Evolutionary conservation across 768 basidiomycete genomes (phyloP), one percentile per base, ranked within the genome.

Genomic region (Lentinula detonsa): DNA sequence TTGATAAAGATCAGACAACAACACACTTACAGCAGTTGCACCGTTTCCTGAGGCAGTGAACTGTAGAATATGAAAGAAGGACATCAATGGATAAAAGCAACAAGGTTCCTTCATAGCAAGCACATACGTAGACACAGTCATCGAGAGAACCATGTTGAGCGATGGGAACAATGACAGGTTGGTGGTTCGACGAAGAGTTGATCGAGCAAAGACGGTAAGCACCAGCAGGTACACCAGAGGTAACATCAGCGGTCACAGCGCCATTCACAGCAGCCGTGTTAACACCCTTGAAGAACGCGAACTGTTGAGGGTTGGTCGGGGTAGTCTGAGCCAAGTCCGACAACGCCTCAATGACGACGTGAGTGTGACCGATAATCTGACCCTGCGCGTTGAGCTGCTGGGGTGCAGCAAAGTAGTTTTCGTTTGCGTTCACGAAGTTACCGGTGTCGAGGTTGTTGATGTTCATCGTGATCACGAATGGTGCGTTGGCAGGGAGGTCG

Each of bases 81-180:
- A 53, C 50, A 35, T 49, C 64, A 56, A 55, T 51, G 63, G 52
- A 42, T 55, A 31, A 59, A 23, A 46, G 16, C 35, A 40, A 63
- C 50, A 56, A 21, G 57, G n/a, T 18, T 5, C 39, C 0, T 55
- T 40, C 31, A 7, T 46, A 64, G 39, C 40, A 28, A 58, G 46
- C 43, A 76, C 81, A 64, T 63, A 86, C 81, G 71, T 87, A 87
- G 70, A 83, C 68, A 54, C 74, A 75, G 67, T 90, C 86, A 68
- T 88, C 84, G 35, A 85, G 67, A 21, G 73, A 70, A 62, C 86
- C 85, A 64, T 84, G 87, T 65, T 85, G 85, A 16, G 81, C 85
- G 51, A 88, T 69, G 16, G 85, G 76, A 48, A 81, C 84, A 60
- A 86, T 71, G 53, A 73, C 79, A 3, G 82, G 85, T 64, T 81